Base-by-base conservation (phyloP, 352 stramenopile genomes). In the Phytophthora citricola region DNA sequence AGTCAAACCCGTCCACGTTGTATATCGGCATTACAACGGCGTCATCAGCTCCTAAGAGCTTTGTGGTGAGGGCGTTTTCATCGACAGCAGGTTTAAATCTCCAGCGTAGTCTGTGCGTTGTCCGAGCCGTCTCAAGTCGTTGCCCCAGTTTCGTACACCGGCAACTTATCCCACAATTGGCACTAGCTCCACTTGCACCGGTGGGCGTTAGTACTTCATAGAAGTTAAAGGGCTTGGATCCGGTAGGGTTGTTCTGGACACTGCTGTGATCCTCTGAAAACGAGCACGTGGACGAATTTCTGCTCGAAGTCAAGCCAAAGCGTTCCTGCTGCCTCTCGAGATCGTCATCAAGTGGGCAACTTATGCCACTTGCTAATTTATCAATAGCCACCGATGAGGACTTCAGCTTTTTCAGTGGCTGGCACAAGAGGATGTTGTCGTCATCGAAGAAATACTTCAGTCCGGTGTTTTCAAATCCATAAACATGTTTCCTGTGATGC, bases 401-500 rank as follows among this genome's bases (percentile, higher is more conserved):
- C 12, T 59, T 60, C 1, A 7, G 4, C 4, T 22, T 66, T 11
- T 39, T 22, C 6, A 69, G 36, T 7, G 68, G 75, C 34, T 79
- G 67, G 32, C 61, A 75, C 15, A 75, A 39, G 15, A 70, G 66
- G 32, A 82, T 71, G 24, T 71, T 70, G 10, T 72, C 62, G 10
- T 80, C 71, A 49, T 89, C 78, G 20, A 89, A 84, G 53, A 75
- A 83, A 64, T 77, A 89, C 41, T 78, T 52, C 22, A 64, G 50
- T 8, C 75, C 66, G 20, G 39, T 59, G 58, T 67, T 73, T 31
- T 78, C 73, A 45, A 83, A 84, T 8, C 61, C 34, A 22, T 72
- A 71, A 14, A 66, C 36, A 54, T 89, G 80, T 15, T 84, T 87
- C 34, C 73, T 22, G 53, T 87, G 78, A 38, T 89, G 80, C 64